These are phyloP conservation scores for Clonostachys rosea DNA, from an alignment of 2,329 filamentous ascomycete species.

Conservation along the genomic window DNA sequence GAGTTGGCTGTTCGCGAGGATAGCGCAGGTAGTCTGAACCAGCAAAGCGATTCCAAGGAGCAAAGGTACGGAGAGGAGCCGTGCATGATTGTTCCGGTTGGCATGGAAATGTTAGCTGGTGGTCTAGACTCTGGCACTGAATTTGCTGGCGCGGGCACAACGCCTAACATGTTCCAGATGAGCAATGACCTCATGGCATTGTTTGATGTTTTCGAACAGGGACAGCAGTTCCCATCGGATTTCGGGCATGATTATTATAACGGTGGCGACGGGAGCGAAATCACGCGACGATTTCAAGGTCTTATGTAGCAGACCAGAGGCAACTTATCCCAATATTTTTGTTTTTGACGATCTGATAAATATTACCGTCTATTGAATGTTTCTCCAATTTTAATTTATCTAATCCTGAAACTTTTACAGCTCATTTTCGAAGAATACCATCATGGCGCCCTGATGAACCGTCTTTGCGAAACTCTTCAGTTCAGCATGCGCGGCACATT, in stretches of 20 bases:
- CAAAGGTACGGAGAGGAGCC: not conserved
- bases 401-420: not conserved
- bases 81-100: not conserved
- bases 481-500: constrained; percentile 21
- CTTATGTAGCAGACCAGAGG: not conserved
- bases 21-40: too few relatives aligned
- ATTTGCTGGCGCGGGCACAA: constrained; percentile 1
- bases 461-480: constrained; percentile 21
- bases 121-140: not conserved
- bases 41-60: too few relatives aligned
- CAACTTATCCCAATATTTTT: not conserved
- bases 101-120: not conserved
- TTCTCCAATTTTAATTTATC: not conserved
- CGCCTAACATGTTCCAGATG: constrained; percentile 25
- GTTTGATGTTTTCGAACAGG: constrained; percentile 26
- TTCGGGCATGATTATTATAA: not conserved
- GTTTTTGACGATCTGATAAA: not conserved
- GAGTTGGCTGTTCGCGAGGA: too few relatives aligned
- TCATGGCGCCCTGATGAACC: constrained; percentile 34
- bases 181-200: constrained; percentile 25
- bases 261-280: not conserved
- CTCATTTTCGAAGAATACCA: constrained; percentile 41
- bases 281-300: not conserved
- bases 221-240: constrained; percentile 9
- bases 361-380: too few relatives aligned